Evolutionary conservation across 345 rosid genomes (phyloP).

Genomic region (Raphanus sativus): DNA sequence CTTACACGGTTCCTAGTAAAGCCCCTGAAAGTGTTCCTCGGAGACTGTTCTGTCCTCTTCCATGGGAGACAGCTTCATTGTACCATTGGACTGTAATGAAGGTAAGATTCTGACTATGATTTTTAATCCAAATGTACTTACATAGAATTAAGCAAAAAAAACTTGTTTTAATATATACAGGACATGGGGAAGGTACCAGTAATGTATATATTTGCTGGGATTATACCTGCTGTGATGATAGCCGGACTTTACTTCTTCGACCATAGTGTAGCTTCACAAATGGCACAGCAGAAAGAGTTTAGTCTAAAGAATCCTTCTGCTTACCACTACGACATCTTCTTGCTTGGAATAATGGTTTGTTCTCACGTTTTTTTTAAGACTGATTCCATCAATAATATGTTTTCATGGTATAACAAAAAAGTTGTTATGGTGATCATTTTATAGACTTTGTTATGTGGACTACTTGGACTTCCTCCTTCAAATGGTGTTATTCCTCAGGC

Average conservation of each 20-base stretch:
- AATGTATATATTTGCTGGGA: conserved; percentile 65
- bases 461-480: conserved; percentile 88
- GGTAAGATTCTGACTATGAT: conserved; percentile 40
- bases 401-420: neutral
- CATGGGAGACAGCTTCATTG: conserved; percentile 71
- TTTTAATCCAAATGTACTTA: neutral
- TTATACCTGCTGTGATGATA: conserved; percentile 81
- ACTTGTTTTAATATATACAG: conserved; percentile 39
- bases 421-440: conserved; percentile 24
- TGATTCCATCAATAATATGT: neutral
- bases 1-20: conserved; percentile 48
- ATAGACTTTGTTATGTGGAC: conserved; percentile 79
- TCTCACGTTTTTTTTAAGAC: neutral
- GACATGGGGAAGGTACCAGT: conserved; percentile 77
- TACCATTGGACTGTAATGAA: conserved; percentile 81
- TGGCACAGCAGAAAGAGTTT: conserved; percentile 86
- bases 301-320: conserved; percentile 78
- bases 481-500: conserved; percentile 93
- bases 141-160: neutral
- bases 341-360: conserved; percentile 67
- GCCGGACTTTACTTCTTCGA: conserved; percentile 89
- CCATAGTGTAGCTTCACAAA: conserved; percentile 85
- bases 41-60: conserved; percentile 70
- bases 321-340: conserved; percentile 75
- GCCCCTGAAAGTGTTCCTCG: conserved; percentile 65